Evolutionary conservation across 306 rosid genomes (phyloP), one percentile per base, ranked within the genome.

Genomic region (Elaeagnus macrophylla): DNA sequence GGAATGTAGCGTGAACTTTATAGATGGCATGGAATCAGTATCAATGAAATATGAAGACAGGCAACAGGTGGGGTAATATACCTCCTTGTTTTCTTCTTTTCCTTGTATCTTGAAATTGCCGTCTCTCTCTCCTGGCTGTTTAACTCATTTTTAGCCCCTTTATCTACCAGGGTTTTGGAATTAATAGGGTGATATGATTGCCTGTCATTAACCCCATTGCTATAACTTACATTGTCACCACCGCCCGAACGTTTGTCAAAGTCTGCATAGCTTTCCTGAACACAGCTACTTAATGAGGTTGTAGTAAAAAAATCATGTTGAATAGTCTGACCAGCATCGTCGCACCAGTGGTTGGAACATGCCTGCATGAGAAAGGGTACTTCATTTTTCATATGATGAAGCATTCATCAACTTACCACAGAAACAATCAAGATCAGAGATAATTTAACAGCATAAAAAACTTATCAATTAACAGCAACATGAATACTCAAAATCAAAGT

Each of bases 51-150:
- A 45, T 19, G 46, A 51, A 47, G 38, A 25, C 57, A 48, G 14
- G 39, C 58, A 6, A 25, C 32, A 67, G 66, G 45, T 1, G 17
- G 58, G 12, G 14, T 15, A 16, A 4, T 12, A 53, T 80, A 89
- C 97, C 97, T 89, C 72, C 97, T 82, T 32, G 93, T 76, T 78
- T 78, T 85, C 79, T 74, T 89, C 81, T 89, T 89, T 76, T 82
- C 86, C 78, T 89, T 89, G 80, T 89, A 89, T 36, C 97, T 82
- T 50, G 81, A 71, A 45, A 89, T 67, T 15, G 97, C 95, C 17
- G 86, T 78, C 73, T 85, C 95, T 64, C 97, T 74, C 45, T 82
- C 83, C 72, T 76, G 89, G 64, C 72, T 80, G 9, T 66, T 66
- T 57, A 83, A 48, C 53, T 88, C 96, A 63, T 74, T 68, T 46